A percentile compares a stretch with the other conserved stretches of the same genome.
Evolutionary conservation across 1,284 basidiomycete species (phyloP).

Genomic region (Fereydounia khargensis): DNA sequence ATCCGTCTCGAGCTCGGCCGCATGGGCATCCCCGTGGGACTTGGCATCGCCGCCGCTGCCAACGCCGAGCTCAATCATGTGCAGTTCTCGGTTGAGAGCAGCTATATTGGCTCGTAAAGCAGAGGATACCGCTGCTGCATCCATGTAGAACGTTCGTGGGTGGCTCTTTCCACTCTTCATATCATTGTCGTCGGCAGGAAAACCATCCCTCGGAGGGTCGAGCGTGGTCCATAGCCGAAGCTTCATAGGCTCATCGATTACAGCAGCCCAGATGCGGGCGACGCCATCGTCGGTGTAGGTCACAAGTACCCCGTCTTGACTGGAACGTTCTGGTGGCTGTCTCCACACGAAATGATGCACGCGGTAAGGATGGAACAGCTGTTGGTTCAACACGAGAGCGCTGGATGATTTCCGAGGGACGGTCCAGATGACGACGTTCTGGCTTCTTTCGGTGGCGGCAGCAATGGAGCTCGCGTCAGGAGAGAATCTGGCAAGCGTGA

Average conservation of each 20-base stretch:
- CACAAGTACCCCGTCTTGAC: conserved; percentile 34
- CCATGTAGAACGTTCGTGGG: conserved; percentile 22
- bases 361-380: conserved; percentile 24
- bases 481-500: conserved; percentile 18
- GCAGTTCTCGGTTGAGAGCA: conserved; percentile 32
- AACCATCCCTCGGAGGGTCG: background rate
- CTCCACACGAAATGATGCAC: conserved; percentile 16
- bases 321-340: conserved; percentile 19
- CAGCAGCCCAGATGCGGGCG: conserved; percentile 36
- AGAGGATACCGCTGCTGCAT: conserved; percentile 11
- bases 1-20: conserved; percentile 22
- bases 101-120: conserved; percentile 26
- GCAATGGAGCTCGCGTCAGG: conserved; percentile 28
- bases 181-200: background rate
- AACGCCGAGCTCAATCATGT: conserved; percentile 33
- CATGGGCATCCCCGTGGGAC: conserved; percentile 5
- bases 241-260: conserved; percentile 40
- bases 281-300: conserved; percentile 29
- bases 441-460: conserved; percentile 20
- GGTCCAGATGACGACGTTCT: conserved; percentile 25
- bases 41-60: conserved; percentile 4
- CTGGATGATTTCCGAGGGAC: conserved; percentile 14
- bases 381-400: conserved; percentile 12
- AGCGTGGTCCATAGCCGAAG: conserved; percentile 39
- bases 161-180: background rate